Base-by-base conservation (phyloP, 2,329 filamentous ascomycete genomes). In the Massarina eburnea region DNA sequence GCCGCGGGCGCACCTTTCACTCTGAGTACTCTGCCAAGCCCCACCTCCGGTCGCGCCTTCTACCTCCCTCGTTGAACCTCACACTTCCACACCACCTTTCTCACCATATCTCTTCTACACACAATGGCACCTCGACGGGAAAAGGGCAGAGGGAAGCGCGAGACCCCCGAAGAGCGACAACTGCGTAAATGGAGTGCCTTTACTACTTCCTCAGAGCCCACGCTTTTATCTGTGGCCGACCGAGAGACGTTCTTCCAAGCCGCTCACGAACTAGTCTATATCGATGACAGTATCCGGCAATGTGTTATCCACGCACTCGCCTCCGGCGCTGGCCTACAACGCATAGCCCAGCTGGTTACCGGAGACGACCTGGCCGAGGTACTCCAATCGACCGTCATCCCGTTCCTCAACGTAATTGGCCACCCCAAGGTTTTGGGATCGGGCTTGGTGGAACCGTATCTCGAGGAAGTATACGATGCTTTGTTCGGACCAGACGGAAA, bases 381-480 rank as follows among this genome's bases (percentile, higher is more conserved):
- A 2, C 10, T 35, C 8, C 30, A 36, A 18, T 35, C 30, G 2
- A 18, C 40, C 14, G 19, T 43, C 7, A 20, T 46, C 10, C 43
- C 45, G 2, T 51, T 57, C 20, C 46, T 48, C 14, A 32, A 40
- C n/a, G 57, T 64, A 1, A 61, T 69, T 7, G 55, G 61, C 6
- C 61, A 68, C 41, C 49, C 54, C 18, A 48, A 57, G 27, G 43
- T 66, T 5, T 32, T 68, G 15, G 49, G 58, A 20, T 67, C 59
- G n/a, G 46, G 64, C n/a, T 48, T 62, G 8, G 49, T 67, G 4
- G 62, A 70, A 49, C 61, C 57, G 12, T 48, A 46, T 29, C 46
- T 67, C 15, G 54, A 57, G 22, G 42, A 37, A 21, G 39, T 70
- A 4, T 66, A 65, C 49, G 64, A 50, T 21, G 62, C 60, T 39